Base-by-base conservation (phyloP, 495 filamentous ascomycete genomes). In the Aspergillus heteromorphus region DNA sequence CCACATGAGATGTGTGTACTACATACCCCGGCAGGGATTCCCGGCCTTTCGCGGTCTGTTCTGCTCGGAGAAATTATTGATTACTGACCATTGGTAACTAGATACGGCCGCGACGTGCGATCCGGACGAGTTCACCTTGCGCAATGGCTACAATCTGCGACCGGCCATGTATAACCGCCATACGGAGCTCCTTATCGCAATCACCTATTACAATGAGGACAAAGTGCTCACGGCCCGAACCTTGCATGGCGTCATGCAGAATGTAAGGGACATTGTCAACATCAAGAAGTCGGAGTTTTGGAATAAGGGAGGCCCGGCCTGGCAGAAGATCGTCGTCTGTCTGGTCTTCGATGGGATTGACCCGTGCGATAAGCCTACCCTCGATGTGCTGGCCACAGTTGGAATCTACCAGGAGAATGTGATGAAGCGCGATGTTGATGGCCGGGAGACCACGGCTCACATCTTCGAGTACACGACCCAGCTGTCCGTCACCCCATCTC, bases 71-170 rank as follows among this genome's bases (percentile, higher is more conserved):
- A 29, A 16, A 27, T 29, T 47, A 20, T 19, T 84, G 79, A 95
- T 73, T 92, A 89, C 23, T 27, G 23, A 17, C 89, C 91, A 53
- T 89, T 89, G 23, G 23, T 27, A n/a, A n/a, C n/a, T 13, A 86
- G 83, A 97, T 72, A 96, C 92, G 13, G 92, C 92, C 49, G 92
- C 92, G 19, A 96, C 91, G 18, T 96, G 92, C 72, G 92, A 97
- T 70, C 92, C 92, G 40, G 91, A 92, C 67, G 92, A 97, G 59
- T 97, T 97, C 73, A 97, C 92, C 25, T 78, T 97, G 45, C 93
- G 95, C 73, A 96, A 96, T 66, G 92, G 92, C 58, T 97, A 96
- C 80, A 96, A 97, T 77, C 81, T 97, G 48, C 87, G 92, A 27
- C 89, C 92, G 20, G 85, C 91, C 48, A 97, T 97, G 91, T 97